Base-by-base conservation (phyloP, 768 basidiomycete genomes). In the Phaeolepiota aurea region DNA sequence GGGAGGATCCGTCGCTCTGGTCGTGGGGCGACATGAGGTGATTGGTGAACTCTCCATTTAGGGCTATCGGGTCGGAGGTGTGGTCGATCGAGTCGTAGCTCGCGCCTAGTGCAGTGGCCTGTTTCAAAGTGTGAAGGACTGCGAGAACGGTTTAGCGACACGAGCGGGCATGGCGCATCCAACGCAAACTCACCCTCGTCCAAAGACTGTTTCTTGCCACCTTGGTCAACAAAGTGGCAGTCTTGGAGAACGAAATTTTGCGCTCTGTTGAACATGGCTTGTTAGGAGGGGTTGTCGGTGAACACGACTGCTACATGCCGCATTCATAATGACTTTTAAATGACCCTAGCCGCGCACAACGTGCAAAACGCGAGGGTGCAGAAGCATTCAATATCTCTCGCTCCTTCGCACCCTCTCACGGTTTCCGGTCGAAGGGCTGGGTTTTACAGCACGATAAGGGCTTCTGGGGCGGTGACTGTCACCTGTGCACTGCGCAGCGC, bases 11-110 rank as follows among this genome's bases (percentile, higher is more conserved):
- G 34, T 5, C 34, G 5, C 18, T 15, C 10, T 35, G n/a, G 25
- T 37, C 37, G 22, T 25, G 14, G 4, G 18, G 14, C n/a, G 15
- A 13, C 12, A 15, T 16, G 14, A 34, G 23, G 22, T 42, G 20
- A 4, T 38, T 20, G 15, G 41, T 37, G n/a, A 22, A 20, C 3
- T 40, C 21, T 10, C 40, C 21, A 16, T 30, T 32, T 7, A 28
- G 25, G 3, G 22, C 9, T 19, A 37, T 32, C 2, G 34, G 12
- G 34, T 16, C 3, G 16, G 20, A 15, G 11, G 3, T 3, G 15
- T 31, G 34, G 21, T 46, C 44, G 13, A 46, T 33, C 32, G 44
- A 46, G 14, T 46, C 41, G 20, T 37, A 46, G 30, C 41, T 46
- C 19, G 32, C 36, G 14, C 44, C 44, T 16, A 30, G 16, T 9